Conservation (phyloP, 75 land plant genomes). For the Cupressus sempervirens region DNA sequence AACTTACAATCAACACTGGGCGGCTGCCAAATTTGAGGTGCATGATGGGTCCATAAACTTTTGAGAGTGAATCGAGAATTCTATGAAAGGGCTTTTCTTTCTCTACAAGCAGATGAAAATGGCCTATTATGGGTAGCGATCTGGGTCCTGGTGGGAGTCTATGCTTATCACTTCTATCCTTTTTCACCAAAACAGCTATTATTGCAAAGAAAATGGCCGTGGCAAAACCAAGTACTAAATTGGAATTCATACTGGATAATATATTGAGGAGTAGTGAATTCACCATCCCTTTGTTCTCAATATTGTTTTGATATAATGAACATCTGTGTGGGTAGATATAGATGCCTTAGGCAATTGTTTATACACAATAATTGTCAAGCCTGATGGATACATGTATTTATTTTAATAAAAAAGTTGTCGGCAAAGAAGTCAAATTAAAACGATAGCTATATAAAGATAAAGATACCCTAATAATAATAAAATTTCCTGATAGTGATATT, state of each 20-base stretch:
- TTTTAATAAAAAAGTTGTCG: no score
- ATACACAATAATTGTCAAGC: no score
- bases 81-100: background rate
- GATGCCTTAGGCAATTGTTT: no score
- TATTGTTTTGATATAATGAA: background rate
- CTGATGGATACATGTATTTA: no score
- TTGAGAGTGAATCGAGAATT: background rate
- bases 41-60: constrained; percentile 1
- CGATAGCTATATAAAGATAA: no score
- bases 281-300: background rate
- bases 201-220: background rate
- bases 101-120: background rate
- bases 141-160: background rate
- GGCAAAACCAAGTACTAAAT: background rate
- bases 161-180: background rate
- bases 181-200: background rate
- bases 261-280: background rate
- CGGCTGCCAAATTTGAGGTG: background rate
- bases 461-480: no score
- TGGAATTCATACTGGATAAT: background rate
- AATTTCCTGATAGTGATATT: no score
- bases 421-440: no score
- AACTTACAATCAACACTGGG: background rate
- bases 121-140: background rate
- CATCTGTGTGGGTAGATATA: no score